phyloP scores from a whole-genome alignment of 75 land plant genomes.

The Pinus taeda region DNA sequence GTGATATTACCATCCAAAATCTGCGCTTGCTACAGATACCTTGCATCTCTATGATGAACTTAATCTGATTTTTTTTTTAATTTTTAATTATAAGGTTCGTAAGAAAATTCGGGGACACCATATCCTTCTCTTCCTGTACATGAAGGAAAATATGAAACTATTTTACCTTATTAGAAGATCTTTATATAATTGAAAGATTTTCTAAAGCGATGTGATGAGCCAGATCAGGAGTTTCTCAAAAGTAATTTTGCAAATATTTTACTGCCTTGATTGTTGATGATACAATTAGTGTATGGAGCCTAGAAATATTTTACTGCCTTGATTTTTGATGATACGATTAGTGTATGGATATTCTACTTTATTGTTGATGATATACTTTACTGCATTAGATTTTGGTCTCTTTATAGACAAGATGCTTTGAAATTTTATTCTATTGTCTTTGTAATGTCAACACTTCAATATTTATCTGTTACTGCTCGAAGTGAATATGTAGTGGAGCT shows the following conservation, averaged over 20 bases:
- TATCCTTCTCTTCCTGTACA: constrained; percentile 9
- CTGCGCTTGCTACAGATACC: no score
- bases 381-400: neutral
- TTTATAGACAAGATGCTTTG: neutral
- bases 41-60: no score
- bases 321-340: neutral
- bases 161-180: constrained; percentile 56
- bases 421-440: constrained; percentile 1
- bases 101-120: no score
- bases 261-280: no score
- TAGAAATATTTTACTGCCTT: neutral
- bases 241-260: no score
- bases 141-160: constrained; percentile 19
- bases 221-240: constrained; percentile 52
- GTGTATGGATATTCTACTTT: neutral
- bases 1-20: no score
- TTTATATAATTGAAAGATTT: constrained; percentile 53
- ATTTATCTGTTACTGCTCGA: constrained; percentile 69
- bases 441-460: constrained; percentile 46
- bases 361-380: constrained; percentile 3
- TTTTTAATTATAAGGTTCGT: no score
- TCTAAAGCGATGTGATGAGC: constrained; percentile 63
- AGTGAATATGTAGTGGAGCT: constrained; percentile 75
- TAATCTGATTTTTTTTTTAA: no score
- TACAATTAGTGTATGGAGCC: no score